Evolutionary conservation across 495 filamentous ascomycete genomes (phyloP).

Genomic region (Xylaria bambusicola): DNA sequence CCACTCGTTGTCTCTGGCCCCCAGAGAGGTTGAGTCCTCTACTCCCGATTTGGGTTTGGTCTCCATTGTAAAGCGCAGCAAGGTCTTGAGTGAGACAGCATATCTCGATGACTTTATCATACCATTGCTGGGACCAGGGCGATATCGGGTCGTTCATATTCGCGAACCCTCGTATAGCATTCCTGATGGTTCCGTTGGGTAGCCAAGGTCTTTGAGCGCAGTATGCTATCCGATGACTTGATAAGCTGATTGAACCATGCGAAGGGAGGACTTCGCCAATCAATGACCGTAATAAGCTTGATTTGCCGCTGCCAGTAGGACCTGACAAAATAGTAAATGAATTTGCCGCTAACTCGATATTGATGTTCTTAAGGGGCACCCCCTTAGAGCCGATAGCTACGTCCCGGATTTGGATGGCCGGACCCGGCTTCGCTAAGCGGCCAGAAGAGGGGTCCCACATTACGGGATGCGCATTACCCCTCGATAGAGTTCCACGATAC

Average conservation of each 20-base stretch:
- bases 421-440: neutral
- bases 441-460: too few relatives aligned
- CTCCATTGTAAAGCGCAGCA: slow-evolving; percentile 55
- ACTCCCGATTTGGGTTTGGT: slow-evolving; percentile 62
- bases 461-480: neutral
- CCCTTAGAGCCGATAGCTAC: slow-evolving; percentile 15
- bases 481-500: slow-evolving; percentile 4
- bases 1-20: slow-evolving; percentile 64
- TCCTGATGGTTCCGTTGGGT: slow-evolving; percentile 40
- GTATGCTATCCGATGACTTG: slow-evolving; percentile 26
- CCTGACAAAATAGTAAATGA: slow-evolving; percentile 32
- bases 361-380: slow-evolving; percentile 22
- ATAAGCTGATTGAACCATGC: slow-evolving; percentile 23
- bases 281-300: slow-evolving; percentile 36
- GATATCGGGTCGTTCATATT: slow-evolving; percentile 35
- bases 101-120: slow-evolving; percentile 57
- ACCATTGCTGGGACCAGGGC: too few relatives aligned
- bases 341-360: slow-evolving; percentile 19
- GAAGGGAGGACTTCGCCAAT: slow-evolving; percentile 39
- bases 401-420: slow-evolving; percentile 4
- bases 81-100: slow-evolving; percentile 61
- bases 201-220: slow-evolving; percentile 40
- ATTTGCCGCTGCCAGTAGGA: slow-evolving; percentile 46
- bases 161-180: slow-evolving; percentile 39
- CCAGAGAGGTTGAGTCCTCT: slow-evolving; percentile 67